Evolutionary conservation across 441 rosid genomes (phyloP), one percentile per base, ranked within the genome.

Genomic region (Gossypium trilobum): DNA sequence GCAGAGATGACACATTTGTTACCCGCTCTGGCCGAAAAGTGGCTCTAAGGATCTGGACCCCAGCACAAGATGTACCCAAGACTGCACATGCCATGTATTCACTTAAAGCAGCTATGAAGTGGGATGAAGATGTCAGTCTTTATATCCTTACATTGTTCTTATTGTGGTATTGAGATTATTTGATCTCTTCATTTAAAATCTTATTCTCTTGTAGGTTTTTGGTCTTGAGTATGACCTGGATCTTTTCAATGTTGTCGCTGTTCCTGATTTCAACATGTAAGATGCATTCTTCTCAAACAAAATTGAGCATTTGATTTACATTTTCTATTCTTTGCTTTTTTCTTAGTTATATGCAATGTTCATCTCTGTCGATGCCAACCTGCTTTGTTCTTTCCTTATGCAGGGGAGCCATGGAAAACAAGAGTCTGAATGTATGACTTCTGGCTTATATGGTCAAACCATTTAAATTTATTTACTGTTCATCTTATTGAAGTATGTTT

Each of bases 391-490:
- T n/a, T 19, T 25, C 16, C 1, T 72, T 79, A 64, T 84, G 59
- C 55, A 92, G 99, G 97, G 99, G 99, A 83, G 99, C 99, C 74
- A 95, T 91, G 99, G 98, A 95, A 80, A 95, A 92, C 87, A 95
- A 95, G 87, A 92, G 99, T 87, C 82, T 95, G 78, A 95, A 95
- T 82, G 99, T 95, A 85, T 73, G 74, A 29, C 71, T 70, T 33
- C 70, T 73, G 27, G 63, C 33, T 59, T 74, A 50, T 75, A 71
- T 25, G n/a, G 55, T 75, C 29, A 5, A 46, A 27, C 14, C 19
- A 59, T 5, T 11, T 33, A 2, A 57, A 19, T 25, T 11, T 16
- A 17, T 52, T 58, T 58, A 29, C 39, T 33, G 20, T 23, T 66
- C 0, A 29, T 76, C 31, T 62, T 70, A 16, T 62, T 74, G 46